Evolutionary conservation across 495 filamentous ascomycete species (phyloP).

Genomic region (Zalerion maritima): DNA sequence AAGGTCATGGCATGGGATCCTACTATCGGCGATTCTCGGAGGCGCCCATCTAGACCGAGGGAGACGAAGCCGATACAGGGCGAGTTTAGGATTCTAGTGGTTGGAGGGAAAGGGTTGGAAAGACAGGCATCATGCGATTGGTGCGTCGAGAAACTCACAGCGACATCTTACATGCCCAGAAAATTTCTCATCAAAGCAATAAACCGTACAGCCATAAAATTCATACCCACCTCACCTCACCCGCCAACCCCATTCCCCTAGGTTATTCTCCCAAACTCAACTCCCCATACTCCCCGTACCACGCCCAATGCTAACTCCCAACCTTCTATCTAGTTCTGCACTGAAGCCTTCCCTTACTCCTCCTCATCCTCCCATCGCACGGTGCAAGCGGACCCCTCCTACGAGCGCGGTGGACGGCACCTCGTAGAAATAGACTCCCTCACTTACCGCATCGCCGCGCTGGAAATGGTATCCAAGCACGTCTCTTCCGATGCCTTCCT

Average conservation of each 20-base stretch:
- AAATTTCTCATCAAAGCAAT: conserved; percentile 25
- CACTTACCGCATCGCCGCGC: conserved; percentile 21
- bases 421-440: conserved; percentile 15
- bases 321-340: conserved; percentile 16
- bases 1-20: conserved; percentile 28
- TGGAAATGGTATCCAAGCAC: conserved; percentile 23
- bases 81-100: conserved; percentile 25
- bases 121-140: conserved; percentile 28
- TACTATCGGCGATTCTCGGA: conserved; percentile 7
- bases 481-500: conserved; percentile 18
- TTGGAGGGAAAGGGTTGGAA: conserved; percentile 26
- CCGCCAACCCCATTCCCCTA: background rate
- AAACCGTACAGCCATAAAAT: no score
- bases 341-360: conserved; percentile 12
- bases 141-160: no score
- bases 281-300: background rate
- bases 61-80: conserved; percentile 11
- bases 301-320: conserved; percentile 1
- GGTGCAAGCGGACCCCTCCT: conserved; percentile 13
- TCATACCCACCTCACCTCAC: conserved; percentile 20
- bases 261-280: conserved; percentile 3
- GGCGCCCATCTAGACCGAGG: conserved; percentile 1
- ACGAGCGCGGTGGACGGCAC: conserved; percentile 19
- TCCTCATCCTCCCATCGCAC: no score
- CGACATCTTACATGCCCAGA: no score